phyloP scores from a whole-genome alignment of 371 early-diverging fungal species.

The Apophysomyces elegans region DNA sequence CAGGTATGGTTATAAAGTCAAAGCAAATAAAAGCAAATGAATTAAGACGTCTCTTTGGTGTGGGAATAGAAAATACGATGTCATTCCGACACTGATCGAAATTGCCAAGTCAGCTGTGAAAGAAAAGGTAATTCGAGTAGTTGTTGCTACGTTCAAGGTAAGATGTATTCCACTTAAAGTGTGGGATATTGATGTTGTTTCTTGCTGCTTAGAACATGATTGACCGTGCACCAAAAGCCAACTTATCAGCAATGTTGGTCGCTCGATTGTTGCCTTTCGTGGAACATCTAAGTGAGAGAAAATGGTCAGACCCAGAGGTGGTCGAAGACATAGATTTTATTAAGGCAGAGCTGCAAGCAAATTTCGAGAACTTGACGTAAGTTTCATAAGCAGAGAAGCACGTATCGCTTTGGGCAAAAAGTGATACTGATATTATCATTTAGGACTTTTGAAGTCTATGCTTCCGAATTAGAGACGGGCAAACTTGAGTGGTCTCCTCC shows the following conservation, averaged over 20 bases:
- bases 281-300: slow-evolving; percentile 80
- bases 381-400: slow-evolving; percentile 13
- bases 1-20: slow-evolving; percentile 51
- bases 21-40: not conserved
- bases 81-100: slow-evolving; percentile 82
- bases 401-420: not conserved
- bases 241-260: slow-evolving; percentile 86
- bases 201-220: slow-evolving; percentile 69
- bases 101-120: slow-evolving; percentile 91
- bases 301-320: slow-evolving; percentile 91
- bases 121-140: slow-evolving; percentile 94
- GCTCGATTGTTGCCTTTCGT: slow-evolving; percentile 78
- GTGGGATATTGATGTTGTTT: not conserved
- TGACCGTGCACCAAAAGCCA: slow-evolving; percentile 74
- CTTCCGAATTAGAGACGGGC: slow-evolving; percentile 83
- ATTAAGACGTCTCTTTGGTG: not conserved
- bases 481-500: slow-evolving; percentile 93
- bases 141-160: slow-evolving; percentile 81
- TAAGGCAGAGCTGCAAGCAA: slow-evolving; percentile 66
- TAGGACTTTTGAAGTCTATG: slow-evolving; percentile 94
- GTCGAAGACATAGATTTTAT: slow-evolving; percentile 76
- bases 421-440: not conserved
- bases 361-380: slow-evolving; percentile 73
- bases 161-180: not conserved
- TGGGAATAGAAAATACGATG: slow-evolving; percentile 66